phyloP scores from a whole-genome alignment of 164 flowering plant species.

The Pachysandra terminalis region DNA sequence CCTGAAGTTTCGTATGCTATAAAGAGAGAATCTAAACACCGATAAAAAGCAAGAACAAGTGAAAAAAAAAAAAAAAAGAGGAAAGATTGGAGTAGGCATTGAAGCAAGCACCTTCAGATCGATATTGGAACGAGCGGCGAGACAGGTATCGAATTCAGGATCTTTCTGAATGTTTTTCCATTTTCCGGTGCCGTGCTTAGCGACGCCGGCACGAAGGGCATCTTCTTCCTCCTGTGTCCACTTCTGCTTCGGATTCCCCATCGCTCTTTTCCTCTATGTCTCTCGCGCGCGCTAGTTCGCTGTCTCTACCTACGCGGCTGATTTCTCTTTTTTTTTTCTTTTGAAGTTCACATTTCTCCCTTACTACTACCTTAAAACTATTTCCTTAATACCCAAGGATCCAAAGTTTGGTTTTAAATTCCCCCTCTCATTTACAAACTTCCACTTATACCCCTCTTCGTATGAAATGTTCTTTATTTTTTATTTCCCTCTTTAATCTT shows the following conservation, averaged over 20 bases:
- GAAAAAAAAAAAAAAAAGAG: not conserved
- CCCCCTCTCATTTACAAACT: too few relatives aligned
- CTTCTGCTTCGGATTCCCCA: constrained; percentile 88
- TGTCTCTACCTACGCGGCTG: too few relatives aligned
- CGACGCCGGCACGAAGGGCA: constrained; percentile 66
- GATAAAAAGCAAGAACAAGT: constrained; percentile 8
- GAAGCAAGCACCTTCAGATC: constrained; percentile 55
- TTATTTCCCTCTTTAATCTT: too few relatives aligned
- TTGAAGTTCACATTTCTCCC: too few relatives aligned
- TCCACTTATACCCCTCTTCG: too few relatives aligned
- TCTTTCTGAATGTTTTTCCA: constrained; percentile 78
- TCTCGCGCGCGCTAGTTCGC: too few relatives aligned
- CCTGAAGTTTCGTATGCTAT: not conserved
- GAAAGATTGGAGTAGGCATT: not conserved
- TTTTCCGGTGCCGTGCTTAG: constrained; percentile 74
- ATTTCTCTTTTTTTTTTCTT: too few relatives aligned
- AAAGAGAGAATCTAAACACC: too few relatives aligned
- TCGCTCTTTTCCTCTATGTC: constrained; percentile 15
- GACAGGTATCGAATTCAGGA: constrained; percentile 62
- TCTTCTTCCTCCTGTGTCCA: constrained; percentile 92
- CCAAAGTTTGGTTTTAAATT: too few relatives aligned
- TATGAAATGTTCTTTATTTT: too few relatives aligned
- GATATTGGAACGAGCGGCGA: constrained; percentile 71
- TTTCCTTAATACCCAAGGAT: too few relatives aligned
- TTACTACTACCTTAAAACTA: too few relatives aligned